Evolutionary conservation across 2,329 filamentous ascomycete genomes (phyloP).

Genomic region (Monosporascus sp.): DNA sequence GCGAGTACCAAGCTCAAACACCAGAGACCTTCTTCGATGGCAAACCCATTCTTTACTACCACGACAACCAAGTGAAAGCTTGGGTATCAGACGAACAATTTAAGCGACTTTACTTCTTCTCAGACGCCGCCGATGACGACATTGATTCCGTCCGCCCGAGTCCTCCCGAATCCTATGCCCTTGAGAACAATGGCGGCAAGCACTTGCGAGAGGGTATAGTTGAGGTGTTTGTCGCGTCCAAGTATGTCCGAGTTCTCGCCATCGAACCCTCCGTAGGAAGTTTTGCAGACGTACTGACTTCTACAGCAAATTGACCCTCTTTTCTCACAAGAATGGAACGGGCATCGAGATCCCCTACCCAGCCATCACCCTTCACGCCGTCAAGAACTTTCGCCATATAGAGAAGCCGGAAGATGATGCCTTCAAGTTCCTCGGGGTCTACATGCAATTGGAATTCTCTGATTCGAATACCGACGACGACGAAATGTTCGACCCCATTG

Average conservation of each 20-base stretch:
- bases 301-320: slow-evolving; percentile 56
- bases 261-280: slow-evolving; percentile 22
- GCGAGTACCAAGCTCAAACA: slow-evolving; percentile 67
- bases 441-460: slow-evolving; percentile 65
- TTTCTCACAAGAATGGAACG: slow-evolving; percentile 49
- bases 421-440: slow-evolving; percentile 46
- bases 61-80: slow-evolving; percentile 52
- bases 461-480: slow-evolving; percentile 56
- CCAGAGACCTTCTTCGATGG: slow-evolving; percentile 67
- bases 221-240: slow-evolving; percentile 55
- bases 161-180: slow-evolving; percentile 27
- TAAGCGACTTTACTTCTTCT: slow-evolving; percentile 50
- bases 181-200: slow-evolving; percentile 27
- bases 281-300: slow-evolving; percentile 2
- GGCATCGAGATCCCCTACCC: slow-evolving; percentile 71
- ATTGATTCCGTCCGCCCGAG: slow-evolving; percentile 20
- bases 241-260: slow-evolving; percentile 36
- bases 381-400: slow-evolving; percentile 52
- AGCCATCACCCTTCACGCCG: slow-evolving; percentile 69
- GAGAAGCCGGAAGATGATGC: slow-evolving; percentile 31
- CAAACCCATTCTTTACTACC: slow-evolving; percentile 67
- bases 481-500: slow-evolving; percentile 59
- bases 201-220: slow-evolving; percentile 34
- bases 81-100: slow-evolving; percentile 52
- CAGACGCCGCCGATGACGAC: slow-evolving; percentile 31